Percentiles rank a stretch among this genome's conserved stretches.
Conservation (phyloP, 2,329 filamentous ascomycete genomes). For the Exutisphaerella laricina region DNA sequence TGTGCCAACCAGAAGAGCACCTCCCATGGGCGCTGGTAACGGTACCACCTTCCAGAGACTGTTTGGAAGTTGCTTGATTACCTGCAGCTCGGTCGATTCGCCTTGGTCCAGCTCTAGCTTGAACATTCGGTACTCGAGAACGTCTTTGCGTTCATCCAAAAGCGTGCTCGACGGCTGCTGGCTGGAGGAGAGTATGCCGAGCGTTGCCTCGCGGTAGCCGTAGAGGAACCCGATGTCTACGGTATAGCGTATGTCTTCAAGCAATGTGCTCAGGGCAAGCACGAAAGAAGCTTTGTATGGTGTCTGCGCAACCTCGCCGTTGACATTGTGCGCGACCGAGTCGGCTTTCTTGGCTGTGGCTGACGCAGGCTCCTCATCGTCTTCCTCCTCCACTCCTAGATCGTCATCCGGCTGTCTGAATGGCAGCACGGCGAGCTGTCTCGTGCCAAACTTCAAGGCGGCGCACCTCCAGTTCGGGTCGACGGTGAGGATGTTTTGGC, state of each 20-base stretch:
- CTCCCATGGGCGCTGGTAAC: slow-evolving; percentile 79
- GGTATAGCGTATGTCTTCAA: slow-evolving; percentile 79
- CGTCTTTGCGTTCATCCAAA: slow-evolving; percentile 70
- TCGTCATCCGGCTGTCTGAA: slow-evolving; percentile 84
- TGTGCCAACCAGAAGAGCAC: slow-evolving; percentile 75
- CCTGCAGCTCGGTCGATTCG: slow-evolving; percentile 86
- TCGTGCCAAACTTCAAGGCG: slow-evolving; percentile 82
- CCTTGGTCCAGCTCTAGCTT: slow-evolving; percentile 90
- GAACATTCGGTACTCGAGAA: slow-evolving; percentile 87
- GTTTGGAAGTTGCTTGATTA: slow-evolving; percentile 76
- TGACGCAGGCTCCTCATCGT: slow-evolving; percentile 56
- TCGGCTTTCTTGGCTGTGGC: slow-evolving; percentile 25
- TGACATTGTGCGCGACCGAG: slow-evolving; percentile 26
- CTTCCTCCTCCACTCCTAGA: slow-evolving; percentile 65
- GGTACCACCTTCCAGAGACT: slow-evolving; percentile 80
- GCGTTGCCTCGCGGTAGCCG: slow-evolving; percentile 96
- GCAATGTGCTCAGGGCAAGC: slow-evolving; percentile 79
- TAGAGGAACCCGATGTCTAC: slow-evolving; percentile 89
- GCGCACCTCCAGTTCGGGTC: slow-evolving; percentile 92
- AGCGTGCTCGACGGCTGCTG: slow-evolving; percentile 68
- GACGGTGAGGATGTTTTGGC: slow-evolving; percentile 74
- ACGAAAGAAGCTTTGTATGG: slow-evolving; percentile 91
- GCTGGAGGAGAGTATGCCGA: slow-evolving; percentile 83
- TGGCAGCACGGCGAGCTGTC: slow-evolving; percentile 87
- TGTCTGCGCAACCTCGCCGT: slow-evolving; percentile 44